Evolutionary conservation across 305 asterid species (phyloP), one percentile per base, ranked within the genome.

Genomic region (Solanum hybrid): DNA sequence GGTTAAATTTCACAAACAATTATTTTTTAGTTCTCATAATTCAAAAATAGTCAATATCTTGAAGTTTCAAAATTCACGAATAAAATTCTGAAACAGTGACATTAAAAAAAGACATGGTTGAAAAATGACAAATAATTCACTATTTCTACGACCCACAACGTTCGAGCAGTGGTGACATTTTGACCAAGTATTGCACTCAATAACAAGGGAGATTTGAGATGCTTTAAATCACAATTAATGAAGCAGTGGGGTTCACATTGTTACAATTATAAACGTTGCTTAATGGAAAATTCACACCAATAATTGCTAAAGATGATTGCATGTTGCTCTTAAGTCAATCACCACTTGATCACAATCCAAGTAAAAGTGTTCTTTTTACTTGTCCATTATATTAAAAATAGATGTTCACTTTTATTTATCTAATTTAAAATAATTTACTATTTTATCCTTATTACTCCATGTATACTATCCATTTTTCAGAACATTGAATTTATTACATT

Each of bases 351-450:
- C 85, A 79, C 56, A 22, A 32, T 79, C 20, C 2, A 34, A 77
- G 27, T 75, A 31, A 72, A 27, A 27, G 11, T 29, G 6, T 69
- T 24, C 1, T 69, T 69, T 24, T 24, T 69, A 64, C 7, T 24
- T 0, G 8, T 69, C 4, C 2, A 24, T 1, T 24, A 5, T 69
- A 66, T 11, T 4, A n/a, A 69, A 66, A 24, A 10, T n/a, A 10
- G 0, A 24, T 24, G 0, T 17, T 60, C 0, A 60, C 0, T 60
- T 60, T 60, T 20, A 20, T 4, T 60, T 60, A 0, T 60, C 0
- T 20, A 60, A 60, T 60, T 20, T 7, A 46, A 42, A 51, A 5
- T 51, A 51, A 51, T 51, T 56, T 56, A 17, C 4, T 16, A 1
- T 56, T 56, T 56, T 56, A 3, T 8, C 66, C n/a, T 56, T 56